Evolutionary conservation across 352 stramenopile genomes (phyloP).

Genomic region (Phytophthora megakarya): DNA sequence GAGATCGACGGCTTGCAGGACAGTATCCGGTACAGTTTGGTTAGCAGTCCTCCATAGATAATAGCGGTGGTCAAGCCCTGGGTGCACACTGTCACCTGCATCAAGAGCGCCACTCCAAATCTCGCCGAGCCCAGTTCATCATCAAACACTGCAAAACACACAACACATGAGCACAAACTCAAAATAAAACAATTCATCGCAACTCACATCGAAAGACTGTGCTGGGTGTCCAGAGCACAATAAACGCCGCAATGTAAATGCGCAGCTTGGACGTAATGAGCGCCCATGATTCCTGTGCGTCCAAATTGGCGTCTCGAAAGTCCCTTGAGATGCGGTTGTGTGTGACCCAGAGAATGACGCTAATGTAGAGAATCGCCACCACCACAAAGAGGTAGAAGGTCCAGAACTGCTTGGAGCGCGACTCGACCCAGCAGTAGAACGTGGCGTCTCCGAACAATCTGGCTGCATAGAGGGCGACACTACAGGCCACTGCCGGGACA

Average conservation of each 20-base stretch:
- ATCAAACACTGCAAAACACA: constrained; percentile 47
- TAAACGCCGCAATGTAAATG: constrained; percentile 75
- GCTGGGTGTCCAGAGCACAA: constrained; percentile 70
- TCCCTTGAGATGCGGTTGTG: constrained; percentile 56
- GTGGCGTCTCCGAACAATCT: constrained; percentile 46
- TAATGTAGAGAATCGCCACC: constrained; percentile 68
- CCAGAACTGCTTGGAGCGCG: constrained; percentile 54
- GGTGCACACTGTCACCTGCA: constrained; percentile 69
- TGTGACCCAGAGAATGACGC: constrained; percentile 64
- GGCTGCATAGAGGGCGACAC: constrained; percentile 45
- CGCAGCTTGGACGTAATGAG: constrained; percentile 66
- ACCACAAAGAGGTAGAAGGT: constrained; percentile 72
- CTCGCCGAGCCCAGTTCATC: constrained; percentile 43
- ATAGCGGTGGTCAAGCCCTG: constrained; percentile 67
- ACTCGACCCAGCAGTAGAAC: constrained; percentile 82
- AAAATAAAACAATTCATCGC: background rate
- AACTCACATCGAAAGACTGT: constrained; percentile 64
- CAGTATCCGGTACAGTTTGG: constrained; percentile 40
- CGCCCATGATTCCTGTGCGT: constrained; percentile 68
- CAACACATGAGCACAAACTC: constrained; percentile 1
- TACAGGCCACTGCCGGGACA: constrained; percentile 46
- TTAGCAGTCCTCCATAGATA: constrained; percentile 63
- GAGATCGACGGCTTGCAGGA: constrained; percentile 30
- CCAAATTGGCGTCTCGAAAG: constrained; percentile 58
- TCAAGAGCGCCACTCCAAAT: constrained; percentile 60